Evolutionary conservation across 2,329 filamentous ascomycete genomes (phyloP).

Genomic region (Alternaria sp.): DNA sequence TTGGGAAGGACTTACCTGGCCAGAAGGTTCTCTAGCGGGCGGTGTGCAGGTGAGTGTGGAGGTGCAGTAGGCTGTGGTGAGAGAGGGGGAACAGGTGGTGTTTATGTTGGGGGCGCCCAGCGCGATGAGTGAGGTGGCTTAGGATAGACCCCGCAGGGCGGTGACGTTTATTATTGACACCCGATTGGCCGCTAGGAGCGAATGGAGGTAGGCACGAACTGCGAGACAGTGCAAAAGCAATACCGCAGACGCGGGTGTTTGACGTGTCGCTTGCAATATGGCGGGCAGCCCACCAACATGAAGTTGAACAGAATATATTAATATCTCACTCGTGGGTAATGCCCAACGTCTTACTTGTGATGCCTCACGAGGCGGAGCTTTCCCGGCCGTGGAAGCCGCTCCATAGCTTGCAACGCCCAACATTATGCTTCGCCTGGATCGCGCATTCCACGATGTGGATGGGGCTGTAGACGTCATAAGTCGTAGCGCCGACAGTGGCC

Average conservation of each 20-base stretch:
- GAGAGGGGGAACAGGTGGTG: conserved; percentile 20
- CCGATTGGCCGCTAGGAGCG: conserved; percentile 31
- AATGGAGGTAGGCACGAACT: conserved; percentile 14
- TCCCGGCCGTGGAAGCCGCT: conserved; percentile 38
- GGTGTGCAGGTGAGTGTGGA: conserved; percentile 28
- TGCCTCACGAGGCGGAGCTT: background rate
- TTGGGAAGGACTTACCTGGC: conserved; percentile 22
- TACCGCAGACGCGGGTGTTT: conserved; percentile 13
- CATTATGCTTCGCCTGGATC: conserved; percentile 13
- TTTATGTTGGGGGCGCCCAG: conserved; percentile 28
- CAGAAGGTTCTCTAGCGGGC: conserved; percentile 27
- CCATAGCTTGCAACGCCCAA: conserved; percentile 7
- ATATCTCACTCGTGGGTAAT: conserved; percentile 26
- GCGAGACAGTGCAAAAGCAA: conserved; percentile 25
- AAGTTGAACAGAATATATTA: conserved; percentile 23
- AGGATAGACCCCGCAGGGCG: conserved; percentile 30
- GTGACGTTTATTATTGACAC: conserved; percentile 35
- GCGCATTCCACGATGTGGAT: conserved; percentile 9
- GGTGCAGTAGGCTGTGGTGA: conserved; percentile 23
- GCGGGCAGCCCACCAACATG: background rate
- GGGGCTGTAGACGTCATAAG: conserved; percentile 16
- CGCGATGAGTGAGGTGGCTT: conserved; percentile 30
- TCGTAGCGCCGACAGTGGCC: conserved; percentile 25
- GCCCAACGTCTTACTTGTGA: conserved; percentile 4
- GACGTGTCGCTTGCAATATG: conserved; percentile 4